These are phyloP conservation scores for Neocucurbitaria cava DNA, from an alignment of 2,329 filamentous ascomycete species.

Conservation along the genomic window DNA sequence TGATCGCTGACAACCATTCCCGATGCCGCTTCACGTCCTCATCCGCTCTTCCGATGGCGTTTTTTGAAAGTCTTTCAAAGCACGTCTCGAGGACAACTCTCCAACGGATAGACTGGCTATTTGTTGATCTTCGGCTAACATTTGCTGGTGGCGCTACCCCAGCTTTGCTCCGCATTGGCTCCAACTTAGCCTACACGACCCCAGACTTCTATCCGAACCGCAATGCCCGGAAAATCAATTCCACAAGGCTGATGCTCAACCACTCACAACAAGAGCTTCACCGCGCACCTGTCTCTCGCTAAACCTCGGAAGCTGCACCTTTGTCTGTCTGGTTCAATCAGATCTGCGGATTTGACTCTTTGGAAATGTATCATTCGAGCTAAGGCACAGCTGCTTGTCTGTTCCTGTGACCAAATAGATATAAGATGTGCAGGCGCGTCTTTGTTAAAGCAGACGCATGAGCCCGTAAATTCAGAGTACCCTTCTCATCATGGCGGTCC, in stretches of 20 bases:
- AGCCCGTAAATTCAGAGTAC: not conserved
- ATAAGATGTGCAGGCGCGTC: conserved; percentile 3
- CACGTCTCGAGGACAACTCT: not conserved
- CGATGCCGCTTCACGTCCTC: not conserved
- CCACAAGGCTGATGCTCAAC: not conserved
- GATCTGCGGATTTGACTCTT: conserved; percentile 1
- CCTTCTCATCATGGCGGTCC: not conserved
- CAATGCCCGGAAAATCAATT: conserved; percentile 3
- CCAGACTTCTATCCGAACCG: not conserved
- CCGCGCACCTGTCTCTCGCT: not conserved
- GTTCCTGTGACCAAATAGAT: not conserved
- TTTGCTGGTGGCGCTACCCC: not conserved
- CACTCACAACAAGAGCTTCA: not conserved
- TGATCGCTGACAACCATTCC: not conserved
- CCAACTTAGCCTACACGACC: conserved; percentile 4
- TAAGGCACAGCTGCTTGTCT: not conserved
- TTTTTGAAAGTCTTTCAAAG: not conserved
- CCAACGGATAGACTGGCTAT: not conserved
- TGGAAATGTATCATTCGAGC: not conserved
- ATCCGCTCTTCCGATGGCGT: not conserved
- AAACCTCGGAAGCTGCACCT: not conserved
- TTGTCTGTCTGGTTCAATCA: not conserved
- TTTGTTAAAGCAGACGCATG: not conserved
- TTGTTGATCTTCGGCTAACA: not conserved
- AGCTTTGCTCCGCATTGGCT: conserved; percentile 6